These are phyloP conservation scores for Cyclotella baltica DNA, from an alignment of 108 stramenopile species.

Conservation along the genomic window DNA sequence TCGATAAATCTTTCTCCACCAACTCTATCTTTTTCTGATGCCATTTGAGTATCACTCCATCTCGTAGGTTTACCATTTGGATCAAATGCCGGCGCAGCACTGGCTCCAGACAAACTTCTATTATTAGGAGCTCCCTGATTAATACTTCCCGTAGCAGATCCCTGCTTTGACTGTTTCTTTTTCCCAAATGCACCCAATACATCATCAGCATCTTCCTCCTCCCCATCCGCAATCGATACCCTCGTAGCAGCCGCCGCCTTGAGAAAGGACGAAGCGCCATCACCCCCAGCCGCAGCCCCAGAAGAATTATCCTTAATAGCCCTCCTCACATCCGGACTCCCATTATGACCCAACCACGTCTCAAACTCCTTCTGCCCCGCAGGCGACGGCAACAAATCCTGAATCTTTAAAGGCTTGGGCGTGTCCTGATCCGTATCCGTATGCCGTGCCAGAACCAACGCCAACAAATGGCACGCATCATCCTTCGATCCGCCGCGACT, in stretches of 20 bases:
- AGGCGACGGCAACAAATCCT: conserved; percentile 63
- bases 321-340: conserved; percentile 56
- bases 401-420: conserved; percentile 55
- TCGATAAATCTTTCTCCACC: conserved; percentile 49
- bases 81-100: not conserved
- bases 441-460: conserved; percentile 73
- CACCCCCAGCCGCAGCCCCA: conserved; percentile 9
- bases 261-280: conserved; percentile 38
- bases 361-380: conserved; percentile 73
- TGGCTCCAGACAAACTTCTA: not conserved
- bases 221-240: no score
- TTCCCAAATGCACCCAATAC: conserved; percentile 51
- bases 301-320: conserved; percentile 61
- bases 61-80: conserved; percentile 29
- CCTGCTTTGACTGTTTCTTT: conserved; percentile 13
- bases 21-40: conserved; percentile 39
- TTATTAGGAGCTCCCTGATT: not conserved
- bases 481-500: conserved; percentile 77
- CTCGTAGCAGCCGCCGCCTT: conserved; percentile 30
- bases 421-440: conserved; percentile 75
- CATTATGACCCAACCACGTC: conserved; percentile 63
- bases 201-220: conserved; percentile 54
- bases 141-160: not conserved
- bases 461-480: conserved; percentile 79
- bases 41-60: conserved; percentile 56